Base-by-base conservation (phyloP, 805 yeast genomes). In the Candida ipomoeae region DNA sequence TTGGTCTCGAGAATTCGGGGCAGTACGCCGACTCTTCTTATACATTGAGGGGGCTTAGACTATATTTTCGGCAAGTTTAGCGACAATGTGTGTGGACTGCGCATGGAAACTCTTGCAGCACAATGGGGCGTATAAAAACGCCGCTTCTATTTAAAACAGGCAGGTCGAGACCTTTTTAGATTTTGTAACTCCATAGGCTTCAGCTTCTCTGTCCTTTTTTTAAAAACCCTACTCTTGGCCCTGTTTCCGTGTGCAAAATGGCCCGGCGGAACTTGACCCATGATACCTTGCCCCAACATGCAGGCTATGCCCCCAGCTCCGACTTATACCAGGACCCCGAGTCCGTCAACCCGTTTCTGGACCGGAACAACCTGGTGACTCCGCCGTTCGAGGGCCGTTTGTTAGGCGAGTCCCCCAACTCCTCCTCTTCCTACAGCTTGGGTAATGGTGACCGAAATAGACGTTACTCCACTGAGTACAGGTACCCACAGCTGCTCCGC, bases 201-300 rank as follows among this genome's bases (percentile, higher is more conserved):
- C 20, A 18, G 36, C 31, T 17, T 13, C 17, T 39, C 17, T 40
- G 34, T 15, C 15, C 15, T n/a, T 11, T 40, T 20, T 29, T 20
- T 8, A n/a, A 33, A 5, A 33, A 20, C 38, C 6, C n/a, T 36
- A 14, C 14, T 18, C 26, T 11, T 26, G 29, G 26, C 18, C 15
- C 14, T 7, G 13, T 5, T 31, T 5, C n/a, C 15, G 2, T 31
- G 26, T 5, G 17, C 11, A 14, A 14, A 18, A 42, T 42, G 45
- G 38, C 38, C 13, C 31, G 45, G 31, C 37, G 45, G n/a, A 33
- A 33, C 31, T 21, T 42, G 6, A 42, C 45, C 23, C 45, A 42
- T 11, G 38, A 42, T 2, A 17, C 18, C 15, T 10, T 21, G 13
- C 37, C 45, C 15, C 29, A 17, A 6, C 20, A 32, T 26, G 11